Conservation (phyloP, 176 grass and related monocot genomes). For the Areca catechu region DNA sequence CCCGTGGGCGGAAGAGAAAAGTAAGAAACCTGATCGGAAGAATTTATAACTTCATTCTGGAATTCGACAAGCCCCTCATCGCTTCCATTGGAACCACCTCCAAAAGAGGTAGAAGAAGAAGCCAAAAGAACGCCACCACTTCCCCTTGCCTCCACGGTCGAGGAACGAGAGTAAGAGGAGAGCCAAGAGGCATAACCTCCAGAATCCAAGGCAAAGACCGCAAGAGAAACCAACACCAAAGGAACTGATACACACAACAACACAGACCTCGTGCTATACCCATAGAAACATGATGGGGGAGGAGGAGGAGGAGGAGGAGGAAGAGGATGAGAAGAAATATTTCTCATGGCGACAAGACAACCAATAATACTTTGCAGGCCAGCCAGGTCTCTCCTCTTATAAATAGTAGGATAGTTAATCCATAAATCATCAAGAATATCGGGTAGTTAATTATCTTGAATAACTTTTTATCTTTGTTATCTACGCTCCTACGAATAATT, state of each 20-base stretch:
- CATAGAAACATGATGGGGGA: conserved; percentile 26
- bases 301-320: not conserved
- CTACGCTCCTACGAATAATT: too few species aligned
- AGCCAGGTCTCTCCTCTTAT: too few species aligned
- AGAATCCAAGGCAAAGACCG: conserved; percentile 24
- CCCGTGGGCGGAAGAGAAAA: not conserved
- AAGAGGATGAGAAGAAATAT: not conserved
- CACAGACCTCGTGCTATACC: conserved; percentile 8
- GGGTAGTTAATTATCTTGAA: too few species aligned
- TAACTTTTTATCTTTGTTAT: too few species aligned
- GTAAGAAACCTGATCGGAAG: conserved; percentile 7
- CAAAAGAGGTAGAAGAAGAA: conserved; percentile 22
- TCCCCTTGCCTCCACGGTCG: conserved; percentile 18
- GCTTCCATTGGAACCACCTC: conserved; percentile 17
- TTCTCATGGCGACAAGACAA: too few species aligned
- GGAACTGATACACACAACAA: conserved; percentile 6
- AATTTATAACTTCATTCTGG: not conserved
- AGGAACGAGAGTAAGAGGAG: conserved; percentile 17
- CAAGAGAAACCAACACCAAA: conserved; percentile 24
- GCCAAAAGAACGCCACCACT: conserved; percentile 23
- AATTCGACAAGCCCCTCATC: not conserved
- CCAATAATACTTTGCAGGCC: too few species aligned
- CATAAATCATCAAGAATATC: too few species aligned
- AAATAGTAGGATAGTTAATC: too few species aligned
- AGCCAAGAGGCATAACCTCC: conserved; percentile 21